A percentile compares a stretch with the other conserved stretches of the same genome.
These are phyloP conservation scores for Calonectria multiphialidica DNA, from an alignment of 2,329 filamentous ascomycete species.

Conservation along the genomic window DNA sequence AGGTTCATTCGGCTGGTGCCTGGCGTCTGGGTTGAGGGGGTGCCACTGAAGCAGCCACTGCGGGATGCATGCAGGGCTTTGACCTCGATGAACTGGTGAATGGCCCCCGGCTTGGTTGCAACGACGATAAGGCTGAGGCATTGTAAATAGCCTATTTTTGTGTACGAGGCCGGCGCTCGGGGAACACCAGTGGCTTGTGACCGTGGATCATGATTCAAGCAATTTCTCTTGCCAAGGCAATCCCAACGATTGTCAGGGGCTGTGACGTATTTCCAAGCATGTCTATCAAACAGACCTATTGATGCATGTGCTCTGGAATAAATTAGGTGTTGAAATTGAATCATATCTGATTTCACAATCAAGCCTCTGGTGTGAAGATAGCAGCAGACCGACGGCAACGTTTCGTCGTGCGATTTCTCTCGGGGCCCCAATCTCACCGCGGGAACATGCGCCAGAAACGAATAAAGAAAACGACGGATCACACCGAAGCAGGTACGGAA, in stretches of 20 bases:
- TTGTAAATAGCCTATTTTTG: not conserved
- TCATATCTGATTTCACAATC: not conserved
- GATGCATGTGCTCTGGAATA: not conserved
- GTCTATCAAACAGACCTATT: not conserved
- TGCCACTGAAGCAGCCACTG: conserved; percentile 20
- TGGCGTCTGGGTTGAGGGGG: not conserved
- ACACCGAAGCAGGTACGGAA: not conserved
- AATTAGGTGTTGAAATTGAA: not conserved
- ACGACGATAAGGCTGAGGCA: not conserved
- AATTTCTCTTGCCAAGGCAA: not conserved
- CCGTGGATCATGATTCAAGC: not conserved
- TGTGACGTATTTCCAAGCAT: not conserved
- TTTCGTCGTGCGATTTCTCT: not conserved
- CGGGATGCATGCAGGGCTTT: conserved; percentile 19
- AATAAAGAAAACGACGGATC: not conserved
- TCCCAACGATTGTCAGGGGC: not conserved
- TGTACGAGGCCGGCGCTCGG: not conserved
- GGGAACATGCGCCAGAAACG: not conserved
- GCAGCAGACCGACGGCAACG: not conserved
- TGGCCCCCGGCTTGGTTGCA: not conserved
- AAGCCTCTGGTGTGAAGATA: not conserved
- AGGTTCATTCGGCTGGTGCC: conserved; percentile 13
- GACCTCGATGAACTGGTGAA: conserved; percentile 3
- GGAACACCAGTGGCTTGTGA: not conserved
- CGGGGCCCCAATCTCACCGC: too few species aligned